A percentile compares a stretch with the other conserved stretches of the same genome.
Evolutionary conservation across 805 yeast species (phyloP).

Genomic region (Pichia thaimueangensis): DNA sequence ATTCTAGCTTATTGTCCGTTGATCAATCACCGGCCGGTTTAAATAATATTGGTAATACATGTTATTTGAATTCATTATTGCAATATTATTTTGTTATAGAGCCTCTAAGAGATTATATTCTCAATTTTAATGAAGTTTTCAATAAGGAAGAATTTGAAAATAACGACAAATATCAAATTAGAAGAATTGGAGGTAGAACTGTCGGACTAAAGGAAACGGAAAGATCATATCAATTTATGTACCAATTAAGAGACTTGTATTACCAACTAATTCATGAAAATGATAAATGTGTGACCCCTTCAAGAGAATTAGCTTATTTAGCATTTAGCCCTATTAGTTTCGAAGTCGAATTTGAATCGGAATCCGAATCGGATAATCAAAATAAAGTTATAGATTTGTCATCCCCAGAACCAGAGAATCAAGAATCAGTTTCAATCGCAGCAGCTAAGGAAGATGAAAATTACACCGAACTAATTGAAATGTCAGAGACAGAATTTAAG

Average conservation of each 20-base stretch:
- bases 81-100: constrained; percentile 85
- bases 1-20: constrained; percentile 51
- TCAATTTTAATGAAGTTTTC: constrained; percentile 43
- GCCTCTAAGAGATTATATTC: constrained; percentile 66
- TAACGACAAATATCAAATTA: constrained; percentile 31
- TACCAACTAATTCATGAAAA: constrained; percentile 58
- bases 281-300: constrained; percentile 68
- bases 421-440: too few relatives aligned
- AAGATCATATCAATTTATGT: constrained; percentile 77
- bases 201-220: constrained; percentile 75
- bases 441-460: constrained; percentile 5
- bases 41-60: constrained; percentile 92
- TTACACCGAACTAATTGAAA: background rate
- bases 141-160: constrained; percentile 23
- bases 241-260: constrained; percentile 65
- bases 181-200: constrained; percentile 83
- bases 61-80: constrained; percentile 83
- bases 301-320: constrained; percentile 76
- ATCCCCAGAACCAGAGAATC: background rate
- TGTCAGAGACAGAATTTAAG: background rate
- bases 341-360: constrained; percentile 35
- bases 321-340: constrained; percentile 73
- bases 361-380: too few relatives aligned
- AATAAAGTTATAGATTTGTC: background rate
- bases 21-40: constrained; percentile 85